Evolutionary conservation across 192 early-diverging fungal genomes (phyloP), one percentile per base, ranked within the genome.

Genomic region (Pecoramyces ruminantium): DNA sequence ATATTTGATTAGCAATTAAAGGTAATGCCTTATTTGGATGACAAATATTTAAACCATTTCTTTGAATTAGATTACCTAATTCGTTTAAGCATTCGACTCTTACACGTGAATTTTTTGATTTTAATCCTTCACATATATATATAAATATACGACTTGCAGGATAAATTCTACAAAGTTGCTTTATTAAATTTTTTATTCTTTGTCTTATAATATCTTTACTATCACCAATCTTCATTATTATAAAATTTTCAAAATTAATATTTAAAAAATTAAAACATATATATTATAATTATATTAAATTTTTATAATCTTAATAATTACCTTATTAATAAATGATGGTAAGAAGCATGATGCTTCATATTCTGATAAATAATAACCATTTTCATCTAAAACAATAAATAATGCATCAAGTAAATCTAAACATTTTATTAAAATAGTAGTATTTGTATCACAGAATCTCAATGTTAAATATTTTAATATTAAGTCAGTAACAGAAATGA

Each of bases 401-500:
- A 96, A 81, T 58, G 93, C 92, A 83, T 97, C 93, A 4, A 95
- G 84, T 13, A 96, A 79, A 28, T 96, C 95, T 51, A 97, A 85
- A 80, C 91, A 92, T 83, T 95, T 95, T 28, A 97, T 88, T 34
- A 96, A 86, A 83, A 95, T 94, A 79, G 89, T 93, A 0, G 96
- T 97, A 78, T 92, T 94, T n/a, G 94, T 95, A 80, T 97, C 96
- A 85, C 93, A 94, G 87, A 97, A 94, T 18, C 96, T 91, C 27
- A 97, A 86, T 29, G 94, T 96, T 58, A 94, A 81, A 82, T 96
- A 97, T 80, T 96, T 96, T 40, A 97, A 87, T 51, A 96, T 82
- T 15, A 97, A 81, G 81, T 97, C 96, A 1, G 89, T 84, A 85
- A 92, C 92, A n/a, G 90, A 89, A 14, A 95, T 81, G 79, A 86